Conservation (phyloP, 148 eudicot species). For the Diospyros kaki region DNA sequence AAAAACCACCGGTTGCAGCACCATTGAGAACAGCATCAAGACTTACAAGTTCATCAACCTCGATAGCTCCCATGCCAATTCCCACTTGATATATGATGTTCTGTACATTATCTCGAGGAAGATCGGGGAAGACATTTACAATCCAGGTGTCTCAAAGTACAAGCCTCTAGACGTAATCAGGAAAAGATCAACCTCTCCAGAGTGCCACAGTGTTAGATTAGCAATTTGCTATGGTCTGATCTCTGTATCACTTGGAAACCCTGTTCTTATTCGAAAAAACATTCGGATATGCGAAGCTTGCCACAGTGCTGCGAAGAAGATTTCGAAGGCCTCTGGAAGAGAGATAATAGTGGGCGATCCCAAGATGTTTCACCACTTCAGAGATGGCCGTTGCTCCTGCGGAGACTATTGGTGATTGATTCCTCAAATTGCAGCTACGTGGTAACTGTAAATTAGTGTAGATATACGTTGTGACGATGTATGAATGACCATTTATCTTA, state of each 20-base stretch:
- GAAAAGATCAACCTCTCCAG: slow-evolving; percentile 33
- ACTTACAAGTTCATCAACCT: slow-evolving; percentile 34
- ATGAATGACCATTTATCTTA: too few relatives aligned
- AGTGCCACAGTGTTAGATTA: slow-evolving; percentile 58
- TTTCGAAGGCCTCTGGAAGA: slow-evolving; percentile 42
- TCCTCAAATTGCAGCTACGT: neutral
- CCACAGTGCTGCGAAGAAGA: slow-evolving; percentile 50
- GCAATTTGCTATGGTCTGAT: slow-evolving; percentile 58
- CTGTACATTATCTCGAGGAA: slow-evolving; percentile 36
- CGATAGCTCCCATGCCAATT: slow-evolving; percentile 42
- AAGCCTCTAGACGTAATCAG: slow-evolving; percentile 30
- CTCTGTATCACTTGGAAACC: slow-evolving; percentile 30
- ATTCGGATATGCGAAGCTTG: slow-evolving; percentile 61
- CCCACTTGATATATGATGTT: slow-evolving; percentile 39
- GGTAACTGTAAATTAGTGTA: neutral
- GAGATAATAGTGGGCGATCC: slow-evolving; percentile 74
- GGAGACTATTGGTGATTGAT: slow-evolving; percentile 61
- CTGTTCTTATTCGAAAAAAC: slow-evolving; percentile 54
- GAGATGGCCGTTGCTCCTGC: slow-evolving; percentile 65
- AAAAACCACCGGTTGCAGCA: slow-evolving; percentile 42
- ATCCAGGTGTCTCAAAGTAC: slow-evolving; percentile 25
- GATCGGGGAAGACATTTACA: slow-evolving; percentile 33
- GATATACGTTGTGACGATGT: neutral
- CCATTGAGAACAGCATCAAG: slow-evolving; percentile 34
- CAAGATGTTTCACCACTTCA: slow-evolving; percentile 73